phyloP scores from a whole-genome alignment of 2,329 filamentous ascomycete genomes.

The Aspergillus puulaauensis region DNA sequence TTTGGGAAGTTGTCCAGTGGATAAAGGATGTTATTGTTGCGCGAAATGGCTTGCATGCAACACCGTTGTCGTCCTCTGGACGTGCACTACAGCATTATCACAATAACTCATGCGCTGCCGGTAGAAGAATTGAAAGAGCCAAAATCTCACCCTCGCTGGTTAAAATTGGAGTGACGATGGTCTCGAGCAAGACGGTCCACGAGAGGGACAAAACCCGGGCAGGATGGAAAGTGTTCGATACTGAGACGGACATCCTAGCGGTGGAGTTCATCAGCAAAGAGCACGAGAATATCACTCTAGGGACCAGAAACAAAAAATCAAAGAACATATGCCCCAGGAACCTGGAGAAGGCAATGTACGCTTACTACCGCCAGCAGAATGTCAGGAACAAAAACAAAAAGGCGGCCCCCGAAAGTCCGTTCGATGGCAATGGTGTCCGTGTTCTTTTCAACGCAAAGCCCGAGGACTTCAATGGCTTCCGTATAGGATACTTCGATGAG shows the following conservation, averaged over 20 bases:
- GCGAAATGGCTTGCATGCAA: background rate
- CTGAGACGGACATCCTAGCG: background rate
- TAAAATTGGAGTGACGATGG: background rate
- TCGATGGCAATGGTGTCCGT: background rate
- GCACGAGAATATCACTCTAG: background rate
- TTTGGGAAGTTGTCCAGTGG: conserved; percentile 12
- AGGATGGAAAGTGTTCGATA: background rate
- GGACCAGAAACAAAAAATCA: background rate
- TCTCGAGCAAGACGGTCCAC: background rate
- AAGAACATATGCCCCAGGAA: background rate
- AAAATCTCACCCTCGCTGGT: background rate
- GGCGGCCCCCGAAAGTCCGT: background rate
- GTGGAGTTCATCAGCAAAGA: background rate
- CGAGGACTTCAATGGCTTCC: background rate
- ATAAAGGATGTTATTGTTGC: conserved; percentile 8
- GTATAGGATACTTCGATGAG: background rate
- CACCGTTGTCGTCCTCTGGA: conserved; percentile 9
- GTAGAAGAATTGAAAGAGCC: conserved; percentile 1
- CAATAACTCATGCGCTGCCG: background rate
- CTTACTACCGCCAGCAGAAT: background rate
- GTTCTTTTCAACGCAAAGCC: background rate
- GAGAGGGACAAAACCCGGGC: background rate
- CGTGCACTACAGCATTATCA: conserved; percentile 15
- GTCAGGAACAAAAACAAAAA: background rate
- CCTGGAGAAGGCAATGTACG: background rate